Conservation (phyloP, 1,139 yeast genomes). For the Saccharomyces hybrid region DNA sequence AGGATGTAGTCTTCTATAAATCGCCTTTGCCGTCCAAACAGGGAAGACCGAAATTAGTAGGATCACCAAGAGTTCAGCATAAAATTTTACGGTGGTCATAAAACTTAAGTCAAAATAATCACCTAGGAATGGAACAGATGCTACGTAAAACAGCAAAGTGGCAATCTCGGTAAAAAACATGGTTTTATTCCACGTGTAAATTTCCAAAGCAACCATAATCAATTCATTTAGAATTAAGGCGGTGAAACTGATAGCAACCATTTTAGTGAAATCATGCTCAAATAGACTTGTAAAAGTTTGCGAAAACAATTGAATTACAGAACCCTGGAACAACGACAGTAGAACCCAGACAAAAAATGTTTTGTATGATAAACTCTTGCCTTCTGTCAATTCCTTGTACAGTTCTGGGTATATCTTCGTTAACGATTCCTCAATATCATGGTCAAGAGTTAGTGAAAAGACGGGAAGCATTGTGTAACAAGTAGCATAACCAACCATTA, state of each 20-base stretch:
- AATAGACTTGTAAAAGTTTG: conserved; percentile 67
- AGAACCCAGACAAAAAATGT: conserved; percentile 90
- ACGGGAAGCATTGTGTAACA: conserved; percentile 98
- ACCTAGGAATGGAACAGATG: conserved; percentile 69
- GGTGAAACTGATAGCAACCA: conserved; percentile 83
- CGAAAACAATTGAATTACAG: conserved; percentile 68
- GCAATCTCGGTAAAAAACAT: conserved; percentile 70
- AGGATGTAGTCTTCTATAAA: conserved; percentile 72
- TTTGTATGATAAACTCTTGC: conserved; percentile 73
- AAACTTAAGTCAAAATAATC: conserved; percentile 77
- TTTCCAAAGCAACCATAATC: conserved; percentile 87
- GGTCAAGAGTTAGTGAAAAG: conserved; percentile 82
- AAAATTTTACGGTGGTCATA: conserved; percentile 50
- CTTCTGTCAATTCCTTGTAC: conserved; percentile 84
- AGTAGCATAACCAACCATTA: conserved; percentile 98
- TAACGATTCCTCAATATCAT: conserved; percentile 83
- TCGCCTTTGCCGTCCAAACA: conserved; percentile 75
- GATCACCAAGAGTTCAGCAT: conserved; percentile 63
- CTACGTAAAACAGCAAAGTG: conserved; percentile 60
- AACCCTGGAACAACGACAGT: conserved; percentile 83
- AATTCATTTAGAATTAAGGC: conserved; percentile 78
- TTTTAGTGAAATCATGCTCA: conserved; percentile 46
- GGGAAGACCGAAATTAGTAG: conserved; percentile 72
- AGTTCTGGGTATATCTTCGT: conserved; percentile 91
- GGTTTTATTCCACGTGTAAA: conserved; percentile 77